Percentiles rank a stretch among this genome's conserved stretches.
Evolutionary conservation across 352 stramenopile species (phyloP).

Genomic region (Phytophthora macrochlamydospora): DNA sequence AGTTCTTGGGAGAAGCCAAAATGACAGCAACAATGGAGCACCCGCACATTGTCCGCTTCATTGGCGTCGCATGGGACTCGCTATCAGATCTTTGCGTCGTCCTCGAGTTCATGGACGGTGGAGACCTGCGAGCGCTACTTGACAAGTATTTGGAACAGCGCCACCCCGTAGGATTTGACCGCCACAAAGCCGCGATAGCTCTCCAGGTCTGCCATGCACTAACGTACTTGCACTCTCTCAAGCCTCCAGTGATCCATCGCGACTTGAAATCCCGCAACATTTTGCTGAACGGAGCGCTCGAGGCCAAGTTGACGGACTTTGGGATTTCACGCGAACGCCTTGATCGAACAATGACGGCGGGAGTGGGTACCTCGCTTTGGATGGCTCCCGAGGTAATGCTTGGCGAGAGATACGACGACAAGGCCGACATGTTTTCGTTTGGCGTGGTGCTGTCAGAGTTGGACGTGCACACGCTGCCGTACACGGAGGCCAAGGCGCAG

Average conservation of each 20-base stretch:
- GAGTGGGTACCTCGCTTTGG: conserved; percentile 46
- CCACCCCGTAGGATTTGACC: conserved; percentile 27
- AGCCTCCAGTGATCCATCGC: conserved; percentile 38
- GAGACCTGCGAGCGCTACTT: conserved; percentile 43
- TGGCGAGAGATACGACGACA: conserved; percentile 33
- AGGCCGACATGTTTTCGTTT: conserved; percentile 51
- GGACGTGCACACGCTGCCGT: conserved; percentile 33
- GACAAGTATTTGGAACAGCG: conserved; percentile 24
- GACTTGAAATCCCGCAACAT: conserved; percentile 38
- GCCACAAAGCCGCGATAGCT: conserved; percentile 33
- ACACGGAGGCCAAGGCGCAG: conserved; percentile 30
- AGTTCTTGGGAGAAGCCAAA: conserved; percentile 45
- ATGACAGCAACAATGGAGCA: conserved; percentile 41
- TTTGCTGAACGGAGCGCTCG: conserved; percentile 29
- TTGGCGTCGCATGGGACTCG: conserved; percentile 52
- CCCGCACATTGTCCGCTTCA: conserved; percentile 38
- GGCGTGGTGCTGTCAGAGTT: conserved; percentile 42
- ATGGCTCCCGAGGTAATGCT: conserved; percentile 71
- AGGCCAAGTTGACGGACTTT: conserved; percentile 41
- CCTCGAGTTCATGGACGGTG: conserved; percentile 56
- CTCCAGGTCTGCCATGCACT: conserved; percentile 34
- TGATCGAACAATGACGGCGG: conserved; percentile 38
- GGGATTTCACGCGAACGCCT: conserved; percentile 31
- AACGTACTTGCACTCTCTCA: conserved; percentile 39
- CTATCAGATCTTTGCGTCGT: conserved; percentile 48